Percentiles rank a stretch among this genome's conserved stretches.
Evolutionary conservation across 805 yeast species (phyloP).

Genomic region (Pichia heedii): DNA sequence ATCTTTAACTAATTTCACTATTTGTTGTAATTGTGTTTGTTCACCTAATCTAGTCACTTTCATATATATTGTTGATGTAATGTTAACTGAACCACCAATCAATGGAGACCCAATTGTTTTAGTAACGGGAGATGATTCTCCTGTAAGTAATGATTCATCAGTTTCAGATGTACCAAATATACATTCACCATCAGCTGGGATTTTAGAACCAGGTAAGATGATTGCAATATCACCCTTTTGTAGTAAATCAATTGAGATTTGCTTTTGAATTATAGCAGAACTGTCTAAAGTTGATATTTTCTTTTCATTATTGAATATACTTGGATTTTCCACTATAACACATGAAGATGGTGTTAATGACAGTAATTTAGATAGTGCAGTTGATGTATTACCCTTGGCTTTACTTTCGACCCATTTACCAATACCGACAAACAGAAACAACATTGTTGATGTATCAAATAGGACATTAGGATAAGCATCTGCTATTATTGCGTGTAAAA

Average conservation of each 20-base stretch:
- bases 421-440: constrained; percentile 70
- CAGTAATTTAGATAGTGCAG: constrained; percentile 73
- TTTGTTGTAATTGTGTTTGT: constrained; percentile 78
- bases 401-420: constrained; percentile 89
- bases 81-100: constrained; percentile 88
- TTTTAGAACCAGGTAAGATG: constrained; percentile 74
- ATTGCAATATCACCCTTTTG: constrained; percentile 72
- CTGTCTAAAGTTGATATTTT: constrained; percentile 7
- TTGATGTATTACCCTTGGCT: constrained; percentile 90
- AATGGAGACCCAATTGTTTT: constrained; percentile 55
- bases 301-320: constrained; percentile 5
- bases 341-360: constrained; percentile 77
- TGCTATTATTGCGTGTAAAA: constrained; percentile 36
- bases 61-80: constrained; percentile 62
- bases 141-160: constrained; percentile 86
- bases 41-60: constrained; percentile 66
- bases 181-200: constrained; percentile 88
- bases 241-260: constrained; percentile 64
- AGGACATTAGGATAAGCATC: constrained; percentile 53
- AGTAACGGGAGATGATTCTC: constrained; percentile 73
- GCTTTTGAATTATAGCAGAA: constrained; percentile 29
- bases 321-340: constrained; percentile 42
- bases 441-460: constrained; percentile 84
- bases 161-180: constrained; percentile 72
- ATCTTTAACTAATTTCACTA: constrained; percentile 75